Evolutionary conservation across 2,329 filamentous ascomycete species (phyloP), one percentile per base, ranked within the genome.

Genomic region (Pseudopithomyces chartarum): DNA sequence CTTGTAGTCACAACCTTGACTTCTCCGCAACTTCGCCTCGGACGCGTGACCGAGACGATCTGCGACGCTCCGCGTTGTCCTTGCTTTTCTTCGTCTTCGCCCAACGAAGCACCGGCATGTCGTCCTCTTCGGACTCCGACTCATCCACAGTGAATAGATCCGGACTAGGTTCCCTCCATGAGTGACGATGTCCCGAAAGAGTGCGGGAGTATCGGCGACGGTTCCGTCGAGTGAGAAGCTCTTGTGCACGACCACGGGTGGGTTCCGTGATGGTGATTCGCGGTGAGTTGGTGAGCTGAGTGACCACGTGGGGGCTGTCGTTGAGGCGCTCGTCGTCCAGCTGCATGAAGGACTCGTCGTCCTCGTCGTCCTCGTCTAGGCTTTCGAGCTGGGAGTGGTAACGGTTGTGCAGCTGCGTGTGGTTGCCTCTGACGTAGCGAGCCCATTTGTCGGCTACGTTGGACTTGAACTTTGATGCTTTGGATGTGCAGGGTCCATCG

Each of bases 141-240:
- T 79, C 76, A 43, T 74, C 70, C 26, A 79, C 74, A 19, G 76
- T 78, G 63, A 77, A 79, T 0, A 79, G 66, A 48, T 77, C 76
- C 1, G 71, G 71, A 55, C 74, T 76, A 13, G 76, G 76, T 52
- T 76, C 76, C 19, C 75, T 64, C 73, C 76, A 79, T 46, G 76
- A 77, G 58, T 78, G 76, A 19, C 73, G 70, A 48, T 75, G 71
- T 15, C 76, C 75, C 23, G 72, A 76, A 7, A 76, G 66, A 10
- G 74, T 77, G 15, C 75, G 67, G 36, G 69, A 71, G 32, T 68
- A 66, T 17, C 73, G 66, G 40, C 68, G 68, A 29, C 72, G 67
- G 39, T 65, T 69, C 19, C 66, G 64, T 45, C 67, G 67, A 13
- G 66, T 54, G 6, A 72, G 64, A 39, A 74, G 70, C 47, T 76